Base-by-base conservation (phyloP, 2,329 filamentous ascomycete species). In the Talaromyces sp. region DNA sequence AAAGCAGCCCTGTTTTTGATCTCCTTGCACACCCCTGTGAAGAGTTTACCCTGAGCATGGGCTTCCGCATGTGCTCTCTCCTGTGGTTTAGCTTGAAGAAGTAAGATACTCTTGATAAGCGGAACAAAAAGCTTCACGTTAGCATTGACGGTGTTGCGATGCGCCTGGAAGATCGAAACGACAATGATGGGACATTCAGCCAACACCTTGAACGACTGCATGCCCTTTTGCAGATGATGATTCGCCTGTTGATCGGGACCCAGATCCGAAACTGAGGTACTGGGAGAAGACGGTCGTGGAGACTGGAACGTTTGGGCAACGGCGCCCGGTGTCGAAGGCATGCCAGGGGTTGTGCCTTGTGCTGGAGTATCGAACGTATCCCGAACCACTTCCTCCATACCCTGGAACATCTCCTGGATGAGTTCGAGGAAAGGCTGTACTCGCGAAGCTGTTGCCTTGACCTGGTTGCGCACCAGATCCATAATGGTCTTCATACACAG, bases 101-200 rank as follows among this genome's bases (percentile, higher is more conserved):
- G 83, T 35, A 99, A 80, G 33, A 96, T 93, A 48, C 87, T 87
- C 80, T 97, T 97, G 73, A 99, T 99, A 23, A 96, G 82, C 2
- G 95, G 93, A 5, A 98, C 91, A 71, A 99, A 98, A 9, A 88
- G 84, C 77, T 91, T 92, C 58, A 99, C 93, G 70, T 97, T 97
- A 62, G 88, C 84, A 40, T 86, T 82, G 1, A 96, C 93, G 5
- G 89, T 89, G 54, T 79, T 82, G 56, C 93, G 87, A 71, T 99
- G 95, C 5, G 93, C 90, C 77, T 99, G 95, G 75, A 99, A 98
- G 67, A 99, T 91, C 3, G 93, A 98, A 0, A 99, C 95, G 3
- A 99, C 95, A 44, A 99, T 98, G 59, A 99, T 99, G 0, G 95
- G 95, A 69, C 95, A 99, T 75, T 99, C 95, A 1, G 93, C 92